These are phyloP conservation scores for Russula earlei DNA, from an alignment of 768 basidiomycete genomes.

Conservation along the genomic window DNA sequence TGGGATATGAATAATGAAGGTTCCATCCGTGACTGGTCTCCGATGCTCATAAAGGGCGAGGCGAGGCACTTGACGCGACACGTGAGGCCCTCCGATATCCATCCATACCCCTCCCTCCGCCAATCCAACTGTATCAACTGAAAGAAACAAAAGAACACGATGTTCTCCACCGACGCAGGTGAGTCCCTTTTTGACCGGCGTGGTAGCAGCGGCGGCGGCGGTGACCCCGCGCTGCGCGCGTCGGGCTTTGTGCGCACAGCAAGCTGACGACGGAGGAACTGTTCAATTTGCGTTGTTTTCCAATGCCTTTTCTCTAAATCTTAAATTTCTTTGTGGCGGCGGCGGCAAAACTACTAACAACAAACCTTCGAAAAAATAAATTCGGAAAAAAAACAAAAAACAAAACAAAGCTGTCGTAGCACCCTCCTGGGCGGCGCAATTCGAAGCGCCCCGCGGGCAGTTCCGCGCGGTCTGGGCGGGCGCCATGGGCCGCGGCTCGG, in stretches of 20 bases:
- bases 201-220: not conserved
- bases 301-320: too few species aligned
- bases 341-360: too few species aligned
- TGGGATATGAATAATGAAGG: not conserved
- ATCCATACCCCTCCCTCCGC: not conserved
- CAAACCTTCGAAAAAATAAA: too few species aligned
- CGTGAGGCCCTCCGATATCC: not conserved
- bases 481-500: not conserved
- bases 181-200: not conserved
- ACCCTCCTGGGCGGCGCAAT: not conserved
- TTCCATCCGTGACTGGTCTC: not conserved
- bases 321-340: not conserved
- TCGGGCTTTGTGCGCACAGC: not conserved
- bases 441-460: not conserved
- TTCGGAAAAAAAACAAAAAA: not conserved
- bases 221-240: too few species aligned
- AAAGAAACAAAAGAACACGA: not conserved
- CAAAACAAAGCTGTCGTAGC: not conserved
- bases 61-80: not conserved
- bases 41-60: not conserved
- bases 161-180: constrained; percentile 7
- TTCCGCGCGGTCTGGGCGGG: not conserved
- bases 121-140: not conserved
- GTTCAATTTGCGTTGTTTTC: too few species aligned
- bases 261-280: too few species aligned